Base-by-base conservation (phyloP, 106 monocot genomes). In the Dendrobium catenatum region DNA sequence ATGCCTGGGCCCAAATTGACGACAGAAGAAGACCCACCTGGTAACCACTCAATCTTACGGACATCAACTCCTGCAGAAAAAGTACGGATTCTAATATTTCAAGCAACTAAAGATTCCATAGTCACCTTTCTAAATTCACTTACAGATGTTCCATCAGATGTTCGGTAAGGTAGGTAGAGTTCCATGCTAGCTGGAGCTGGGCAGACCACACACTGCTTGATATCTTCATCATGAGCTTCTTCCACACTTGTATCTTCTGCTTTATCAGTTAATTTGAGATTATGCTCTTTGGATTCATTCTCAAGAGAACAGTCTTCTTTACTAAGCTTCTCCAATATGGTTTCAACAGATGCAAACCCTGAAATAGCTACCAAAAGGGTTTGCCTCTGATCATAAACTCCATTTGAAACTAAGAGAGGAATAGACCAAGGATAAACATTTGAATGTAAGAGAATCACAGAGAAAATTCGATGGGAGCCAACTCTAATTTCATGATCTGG, bases 21-120 rank as follows among this genome's bases (percentile, higher is more conserved):
- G 95, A 98, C 24, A 98, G 93, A n/a, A 98, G 83, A 67, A 93
- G 87, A 79, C 74, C 80, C 20, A 93, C 88, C 88, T 98, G 98
- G 75, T 93, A 86, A 64, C 89, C 89, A 78, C 95, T 98, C 81
- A 98, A 88, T 76, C 84, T 76, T 82, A 96, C 82, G 47, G 85
- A 85, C 78, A 82, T 78, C 66, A 81, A 24, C 29, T 83, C 88
- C 94, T 94, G 82, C 7, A 86, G 49, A 56, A 89, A 2, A 61
- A 73, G n/a, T 55, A 79, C 4, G 43, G 49, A 72, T 33, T 44
- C n/a, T 43, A 44, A 42, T 74, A 42, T 74, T 42, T 42, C 43
- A 20, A 74, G 43, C 74, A 43, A 74, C 77, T 33, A 11, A 84
- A 19, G 2, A 85, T 18, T 80, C 19, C 87, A 33, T 83, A 91